These are phyloP conservation scores for Globisporangium paddicum DNA, from an alignment of 352 stramenopile species.

Conservation along the genomic window DNA sequence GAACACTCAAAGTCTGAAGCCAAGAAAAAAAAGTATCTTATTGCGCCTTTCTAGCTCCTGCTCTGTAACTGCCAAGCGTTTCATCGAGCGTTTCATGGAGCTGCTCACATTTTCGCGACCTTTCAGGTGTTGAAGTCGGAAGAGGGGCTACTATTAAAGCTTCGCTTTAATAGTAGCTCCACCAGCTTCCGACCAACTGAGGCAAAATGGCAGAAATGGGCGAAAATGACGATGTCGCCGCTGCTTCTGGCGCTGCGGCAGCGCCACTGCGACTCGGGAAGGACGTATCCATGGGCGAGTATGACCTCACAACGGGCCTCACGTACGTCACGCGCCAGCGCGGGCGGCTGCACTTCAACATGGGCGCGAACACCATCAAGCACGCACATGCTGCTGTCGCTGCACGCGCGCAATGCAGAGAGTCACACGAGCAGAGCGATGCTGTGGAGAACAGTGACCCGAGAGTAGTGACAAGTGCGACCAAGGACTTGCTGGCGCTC, in stretches of 20 bases:
- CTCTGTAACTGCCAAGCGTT: neutral
- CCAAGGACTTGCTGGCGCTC: neutral
- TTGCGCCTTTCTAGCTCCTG: neutral
- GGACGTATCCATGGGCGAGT: slow-evolving; percentile 60
- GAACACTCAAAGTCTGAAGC: no score
- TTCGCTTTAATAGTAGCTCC: neutral
- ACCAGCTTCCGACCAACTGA: neutral
- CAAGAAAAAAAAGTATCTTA: neutral
- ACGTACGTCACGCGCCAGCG: slow-evolving; percentile 68
- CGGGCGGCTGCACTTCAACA: slow-evolving; percentile 70
- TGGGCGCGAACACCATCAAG: slow-evolving; percentile 47
- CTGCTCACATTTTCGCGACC: neutral
- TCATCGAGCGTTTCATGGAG: neutral
- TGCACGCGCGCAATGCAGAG: neutral
- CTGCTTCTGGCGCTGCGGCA: neutral
- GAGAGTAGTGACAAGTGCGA: neutral
- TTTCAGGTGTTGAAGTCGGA: neutral
- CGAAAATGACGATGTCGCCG: neutral
- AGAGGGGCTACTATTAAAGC: neutral
- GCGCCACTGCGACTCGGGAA: slow-evolving; percentile 15
- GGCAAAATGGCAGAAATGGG: neutral
- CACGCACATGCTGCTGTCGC: slow-evolving; percentile 16
- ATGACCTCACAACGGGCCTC: slow-evolving; percentile 43
- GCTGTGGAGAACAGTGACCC: neutral
- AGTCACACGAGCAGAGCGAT: neutral